Evolutionary conservation across 768 basidiomycete genomes (phyloP).

Genomic region (Auriscalpium vulgare): DNA sequence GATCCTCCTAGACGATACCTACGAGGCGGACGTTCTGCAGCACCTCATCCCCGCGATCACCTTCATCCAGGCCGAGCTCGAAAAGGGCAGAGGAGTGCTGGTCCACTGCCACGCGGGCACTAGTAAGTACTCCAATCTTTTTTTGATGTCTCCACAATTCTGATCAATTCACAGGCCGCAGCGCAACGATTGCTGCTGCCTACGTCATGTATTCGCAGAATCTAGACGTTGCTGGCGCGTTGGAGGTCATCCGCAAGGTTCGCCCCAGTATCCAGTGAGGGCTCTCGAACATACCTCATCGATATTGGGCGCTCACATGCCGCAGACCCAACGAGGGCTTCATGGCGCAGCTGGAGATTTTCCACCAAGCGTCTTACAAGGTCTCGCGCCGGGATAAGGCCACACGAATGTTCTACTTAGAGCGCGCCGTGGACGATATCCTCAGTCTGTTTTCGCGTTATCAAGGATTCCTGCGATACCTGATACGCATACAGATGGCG

Average conservation of each 20-base stretch:
- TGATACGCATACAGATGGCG: conserved; percentile 46
- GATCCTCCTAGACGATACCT: conserved; percentile 69
- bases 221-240: conserved; percentile 48
- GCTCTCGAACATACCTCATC: background rate
- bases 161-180: conserved; percentile 49
- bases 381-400: conserved; percentile 61
- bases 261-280: conserved; percentile 69
- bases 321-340: conserved; percentile 83
- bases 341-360: conserved; percentile 71
- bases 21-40: conserved; percentile 68
- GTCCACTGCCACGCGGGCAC: conserved; percentile 90
- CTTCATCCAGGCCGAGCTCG: conserved; percentile 74
- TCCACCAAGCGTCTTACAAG: conserved; percentile 62
- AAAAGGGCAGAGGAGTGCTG: conserved; percentile 68
- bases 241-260: conserved; percentile 57
- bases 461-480: background rate
- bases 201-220: conserved; percentile 77
- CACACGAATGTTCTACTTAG: conserved; percentile 79
- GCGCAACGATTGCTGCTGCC: conserved; percentile 78
- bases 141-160: background rate
- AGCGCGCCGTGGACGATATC: conserved; percentile 62
- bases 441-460: conserved; percentile 49
- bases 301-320: conserved; percentile 1
- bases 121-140: conserved; percentile 44
- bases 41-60: conserved; percentile 75